Evolutionary conservation across 2,329 filamentous ascomycete genomes (phyloP), one percentile per base, ranked within the genome.

Genomic region (Phialophora chinensis): DNA sequence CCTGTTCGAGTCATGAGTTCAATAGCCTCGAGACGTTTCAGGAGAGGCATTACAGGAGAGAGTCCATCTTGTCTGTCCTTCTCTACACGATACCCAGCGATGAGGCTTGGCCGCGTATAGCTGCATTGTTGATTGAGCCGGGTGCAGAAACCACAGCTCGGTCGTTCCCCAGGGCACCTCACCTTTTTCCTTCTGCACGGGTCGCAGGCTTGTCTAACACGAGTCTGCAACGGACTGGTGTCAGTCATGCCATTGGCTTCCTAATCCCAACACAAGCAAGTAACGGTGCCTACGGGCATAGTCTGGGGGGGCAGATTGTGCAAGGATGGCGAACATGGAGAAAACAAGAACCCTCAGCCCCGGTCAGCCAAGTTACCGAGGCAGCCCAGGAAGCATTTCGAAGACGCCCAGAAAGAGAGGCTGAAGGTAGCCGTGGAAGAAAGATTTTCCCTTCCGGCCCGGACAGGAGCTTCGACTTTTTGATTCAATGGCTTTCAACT

Each of bases 171-270:
- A 0, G 82, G 81, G 66, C 83, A 85, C 74, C 79, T 79, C 33
- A 81, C 80, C 72, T 85, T 85, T 73, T 85, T 85, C 50, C 83
- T 78, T 65, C 83, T 77, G 74, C 79, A 80, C 50, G 79, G 78
- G 69, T 80, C 79, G 71, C 79, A 80, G 12, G 79, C 79, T 68
- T 79, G 78, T 52, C 77, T 74, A 5, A 78, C 77, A 56, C 79
- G 74, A 52, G 62, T 20, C 42, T 58, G 47, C 12, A 50, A 20
- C n/a, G 58, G 42, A 11, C 33, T 62, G 23, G 11, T 57, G 25
- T 67, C 62, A 56, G 52, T 70, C 66, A 74, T 68, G 42, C 60
- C 57, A 47, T 50, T 53, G 14, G 17, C 17, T 38, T 44, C 14
- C 17, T 38, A 20, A 10, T 38, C 47, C 10, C 12, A 14, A 17